Conservation (phyloP, 2,329 filamentous ascomycete genomes). For the Penicillium janthinellum region DNA sequence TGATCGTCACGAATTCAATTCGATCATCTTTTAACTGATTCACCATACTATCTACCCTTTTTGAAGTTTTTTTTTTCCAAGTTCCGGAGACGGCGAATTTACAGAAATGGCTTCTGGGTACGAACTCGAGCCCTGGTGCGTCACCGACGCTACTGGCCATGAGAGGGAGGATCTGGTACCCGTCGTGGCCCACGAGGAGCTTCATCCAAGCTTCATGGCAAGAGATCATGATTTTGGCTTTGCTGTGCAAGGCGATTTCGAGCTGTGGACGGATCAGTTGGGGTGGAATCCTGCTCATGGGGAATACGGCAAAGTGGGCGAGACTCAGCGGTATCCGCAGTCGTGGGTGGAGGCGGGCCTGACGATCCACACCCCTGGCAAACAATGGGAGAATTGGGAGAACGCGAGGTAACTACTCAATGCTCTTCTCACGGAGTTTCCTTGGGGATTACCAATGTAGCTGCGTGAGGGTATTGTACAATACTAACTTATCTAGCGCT, state of each 20-base stretch:
- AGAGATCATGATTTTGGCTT: not conserved
- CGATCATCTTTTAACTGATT: not conserved
- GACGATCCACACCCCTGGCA: slow-evolving; percentile 3
- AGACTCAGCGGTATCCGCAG: not conserved
- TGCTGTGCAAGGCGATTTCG: not conserved
- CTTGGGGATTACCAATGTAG: not conserved
- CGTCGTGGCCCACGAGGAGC: not conserved
- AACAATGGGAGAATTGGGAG: not conserved
- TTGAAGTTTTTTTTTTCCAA: not conserved
- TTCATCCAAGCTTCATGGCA: not conserved
- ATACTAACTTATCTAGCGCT: not conserved
- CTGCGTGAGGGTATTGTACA: not conserved
- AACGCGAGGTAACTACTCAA: not conserved
- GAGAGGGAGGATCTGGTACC: slow-evolving; percentile 1
- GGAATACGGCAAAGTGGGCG: not conserved
- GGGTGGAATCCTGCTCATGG: not conserved
- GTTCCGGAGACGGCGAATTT: not conserved
- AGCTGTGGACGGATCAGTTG: not conserved
- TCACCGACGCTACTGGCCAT: not conserved
- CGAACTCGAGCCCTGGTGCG: slow-evolving; percentile 1
- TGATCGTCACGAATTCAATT: not conserved
- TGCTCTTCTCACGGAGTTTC: too few species aligned
- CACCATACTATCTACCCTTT: not conserved
- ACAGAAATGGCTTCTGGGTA: slow-evolving; percentile 2
- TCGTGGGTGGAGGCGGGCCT: slow-evolving; percentile 5